These are phyloP conservation scores for Rheum nobile DNA, from an alignment of 148 eudicot genomes.

Conservation along the genomic window DNA sequence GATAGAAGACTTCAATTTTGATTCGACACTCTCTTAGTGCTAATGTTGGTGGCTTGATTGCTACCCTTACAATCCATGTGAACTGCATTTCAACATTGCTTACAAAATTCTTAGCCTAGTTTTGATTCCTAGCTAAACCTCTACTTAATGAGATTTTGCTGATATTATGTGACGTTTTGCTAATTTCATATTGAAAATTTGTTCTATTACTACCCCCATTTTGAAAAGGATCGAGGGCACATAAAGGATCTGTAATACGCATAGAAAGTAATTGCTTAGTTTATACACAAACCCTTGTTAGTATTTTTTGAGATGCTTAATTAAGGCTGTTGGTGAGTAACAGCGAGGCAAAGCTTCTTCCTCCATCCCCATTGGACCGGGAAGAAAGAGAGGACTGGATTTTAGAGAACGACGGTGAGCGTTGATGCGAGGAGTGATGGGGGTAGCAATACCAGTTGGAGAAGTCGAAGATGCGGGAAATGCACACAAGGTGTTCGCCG, in stretches of 20 bases:
- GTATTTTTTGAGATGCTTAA: no score
- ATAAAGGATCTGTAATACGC: background rate
- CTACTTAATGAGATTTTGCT: background rate
- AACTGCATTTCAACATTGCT: background rate
- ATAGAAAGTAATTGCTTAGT: no score
- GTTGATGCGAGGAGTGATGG: no score
- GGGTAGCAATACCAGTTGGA: background rate
- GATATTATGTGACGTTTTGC: background rate
- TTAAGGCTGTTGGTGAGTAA: background rate
- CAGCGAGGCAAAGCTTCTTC: background rate
- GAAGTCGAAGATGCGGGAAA: background rate
- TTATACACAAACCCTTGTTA: no score
- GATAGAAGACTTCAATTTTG: background rate
- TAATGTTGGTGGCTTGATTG: constrained; percentile 1
- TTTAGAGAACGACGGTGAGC: no score
- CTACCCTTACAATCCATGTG: background rate
- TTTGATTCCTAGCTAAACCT: background rate
- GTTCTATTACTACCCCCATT: no score
- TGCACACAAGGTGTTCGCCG: background rate
- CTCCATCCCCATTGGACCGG: background rate
- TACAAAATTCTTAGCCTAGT: background rate
- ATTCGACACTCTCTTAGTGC: background rate
- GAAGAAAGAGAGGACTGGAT: background rate
- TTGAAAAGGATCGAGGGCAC: background rate
- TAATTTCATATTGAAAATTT: no score